Conservation (phyloP, 1,139 yeast genomes). For the Chernovozyma sophiae-reginae region DNA sequence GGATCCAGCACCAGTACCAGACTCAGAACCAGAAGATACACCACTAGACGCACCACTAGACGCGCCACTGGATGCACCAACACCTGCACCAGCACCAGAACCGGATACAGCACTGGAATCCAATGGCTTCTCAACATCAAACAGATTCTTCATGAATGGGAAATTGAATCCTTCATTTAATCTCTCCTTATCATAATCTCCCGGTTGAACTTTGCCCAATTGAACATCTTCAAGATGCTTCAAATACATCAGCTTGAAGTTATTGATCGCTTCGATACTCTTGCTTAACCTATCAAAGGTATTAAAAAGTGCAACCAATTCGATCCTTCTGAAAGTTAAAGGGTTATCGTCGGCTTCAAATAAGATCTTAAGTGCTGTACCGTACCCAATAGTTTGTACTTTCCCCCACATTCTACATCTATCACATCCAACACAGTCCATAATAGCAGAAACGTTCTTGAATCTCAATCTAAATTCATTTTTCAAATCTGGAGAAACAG, state of each 20-base stretch:
- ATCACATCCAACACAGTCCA: constrained; percentile 99
- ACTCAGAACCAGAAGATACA: neutral
- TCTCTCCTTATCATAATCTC: constrained; percentile 34
- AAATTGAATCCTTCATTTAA: constrained; percentile 33
- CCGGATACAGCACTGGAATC: neutral
- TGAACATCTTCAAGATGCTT: constrained; percentile 40
- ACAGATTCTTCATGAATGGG: constrained; percentile 25
- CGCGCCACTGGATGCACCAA: neutral
- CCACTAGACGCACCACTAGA: neutral
- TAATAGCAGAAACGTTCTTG: constrained; percentile 82
- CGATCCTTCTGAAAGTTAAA: constrained; percentile 68
- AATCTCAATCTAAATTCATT: constrained; percentile 83
- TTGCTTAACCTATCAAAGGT: constrained; percentile 90
- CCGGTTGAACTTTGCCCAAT: constrained; percentile 38
- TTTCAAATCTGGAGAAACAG: constrained; percentile 59
- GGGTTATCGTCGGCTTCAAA: constrained; percentile 58
- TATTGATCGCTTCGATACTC: constrained; percentile 69
- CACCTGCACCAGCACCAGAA: neutral
- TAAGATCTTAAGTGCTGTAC: constrained; percentile 86
- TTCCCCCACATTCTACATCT: constrained; percentile 98
- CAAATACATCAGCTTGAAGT: constrained; percentile 58
- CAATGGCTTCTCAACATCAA: neutral
- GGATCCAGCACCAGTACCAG: neutral
- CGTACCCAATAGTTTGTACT: constrained; percentile 94
- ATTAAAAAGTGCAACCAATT: constrained; percentile 83